Evolutionary conservation across 768 basidiomycete species (phyloP).

Genomic region (Sutorius australiensis): DNA sequence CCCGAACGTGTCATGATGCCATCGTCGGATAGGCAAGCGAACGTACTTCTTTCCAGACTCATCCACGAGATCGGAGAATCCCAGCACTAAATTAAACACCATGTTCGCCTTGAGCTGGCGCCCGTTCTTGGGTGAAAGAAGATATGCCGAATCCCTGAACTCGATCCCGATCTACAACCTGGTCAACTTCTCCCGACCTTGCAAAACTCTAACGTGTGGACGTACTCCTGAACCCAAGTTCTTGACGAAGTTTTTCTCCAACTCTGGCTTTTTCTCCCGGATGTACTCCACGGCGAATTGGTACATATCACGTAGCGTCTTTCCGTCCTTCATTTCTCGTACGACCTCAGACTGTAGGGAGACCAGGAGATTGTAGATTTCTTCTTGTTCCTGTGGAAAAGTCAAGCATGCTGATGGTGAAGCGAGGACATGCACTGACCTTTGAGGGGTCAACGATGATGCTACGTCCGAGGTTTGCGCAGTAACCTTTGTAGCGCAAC

Average conservation of each 20-base stretch:
- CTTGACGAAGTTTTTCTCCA: conserved; percentile 85
- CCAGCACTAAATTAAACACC: conserved; percentile 81
- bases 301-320: conserved; percentile 76
- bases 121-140: conserved; percentile 77
- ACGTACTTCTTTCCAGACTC: conserved; percentile 71
- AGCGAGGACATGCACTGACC: conserved; percentile 36
- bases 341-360: conserved; percentile 75
- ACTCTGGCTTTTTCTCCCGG: conserved; percentile 71
- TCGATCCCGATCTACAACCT: conserved; percentile 85
- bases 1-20: background rate
- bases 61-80: conserved; percentile 80
- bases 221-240: conserved; percentile 86
- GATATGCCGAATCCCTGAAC: conserved; percentile 84
- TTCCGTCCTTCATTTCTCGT: conserved; percentile 74
- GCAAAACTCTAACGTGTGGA: conserved; percentile 2
- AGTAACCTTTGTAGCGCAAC: conserved; percentile 89
- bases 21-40: background rate
- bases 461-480: conserved; percentile 87
- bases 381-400: conserved; percentile 77
- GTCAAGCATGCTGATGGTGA: background rate
- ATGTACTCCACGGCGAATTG: conserved; percentile 67
- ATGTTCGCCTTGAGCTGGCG: conserved; percentile 72
- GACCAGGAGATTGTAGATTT: conserved; percentile 75
- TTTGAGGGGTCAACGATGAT: conserved; percentile 94
- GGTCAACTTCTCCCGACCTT: background rate